These are phyloP conservation scores for Clarkia xantiana DNA, from an alignment of 345 rosid genomes.

Conservation along the genomic window DNA sequence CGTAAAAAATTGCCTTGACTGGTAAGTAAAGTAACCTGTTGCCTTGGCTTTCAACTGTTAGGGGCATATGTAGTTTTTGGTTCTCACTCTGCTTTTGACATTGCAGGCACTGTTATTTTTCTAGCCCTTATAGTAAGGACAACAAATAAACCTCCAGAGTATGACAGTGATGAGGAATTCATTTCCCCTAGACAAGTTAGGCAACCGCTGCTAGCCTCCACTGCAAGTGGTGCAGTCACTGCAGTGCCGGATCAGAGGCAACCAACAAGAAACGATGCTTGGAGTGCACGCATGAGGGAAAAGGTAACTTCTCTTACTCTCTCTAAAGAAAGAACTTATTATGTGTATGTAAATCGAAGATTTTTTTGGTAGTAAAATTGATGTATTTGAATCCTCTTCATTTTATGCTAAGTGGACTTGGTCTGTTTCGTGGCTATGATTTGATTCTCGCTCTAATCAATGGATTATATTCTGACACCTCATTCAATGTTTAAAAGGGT, in stretches of 20 bases:
- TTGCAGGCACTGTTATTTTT: slow-evolving; percentile 69
- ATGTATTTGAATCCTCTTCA: no score
- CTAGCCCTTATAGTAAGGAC: slow-evolving; percentile 66
- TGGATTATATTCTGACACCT: no score
- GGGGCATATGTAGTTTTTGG: background rate
- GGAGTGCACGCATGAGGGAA: slow-evolving; percentile 99
- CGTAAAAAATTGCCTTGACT: no score
- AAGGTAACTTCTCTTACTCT: slow-evolving; percentile 38
- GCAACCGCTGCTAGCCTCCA: slow-evolving; percentile 37
- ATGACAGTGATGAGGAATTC: slow-evolving; percentile 87
- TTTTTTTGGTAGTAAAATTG: no score
- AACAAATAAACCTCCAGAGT: slow-evolving; percentile 54
- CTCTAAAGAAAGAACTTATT: background rate
- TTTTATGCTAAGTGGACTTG: no score
- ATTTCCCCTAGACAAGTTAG: slow-evolving; percentile 55
- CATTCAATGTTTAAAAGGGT: no score
- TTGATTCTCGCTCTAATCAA: no score
- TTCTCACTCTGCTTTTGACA: background rate
- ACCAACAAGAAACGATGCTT: slow-evolving; percentile 80
- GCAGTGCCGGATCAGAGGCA: slow-evolving; percentile 57
- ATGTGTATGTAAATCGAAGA: background rate
- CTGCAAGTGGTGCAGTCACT: slow-evolving; percentile 54
- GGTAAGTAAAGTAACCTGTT: no score
- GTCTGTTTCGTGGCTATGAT: no score
- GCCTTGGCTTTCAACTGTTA: background rate